Percentiles rank a stretch among this genome's conserved stretches.
Conservation (phyloP, 202 grass and related monocot species). For the Panicum hallii region DNA sequence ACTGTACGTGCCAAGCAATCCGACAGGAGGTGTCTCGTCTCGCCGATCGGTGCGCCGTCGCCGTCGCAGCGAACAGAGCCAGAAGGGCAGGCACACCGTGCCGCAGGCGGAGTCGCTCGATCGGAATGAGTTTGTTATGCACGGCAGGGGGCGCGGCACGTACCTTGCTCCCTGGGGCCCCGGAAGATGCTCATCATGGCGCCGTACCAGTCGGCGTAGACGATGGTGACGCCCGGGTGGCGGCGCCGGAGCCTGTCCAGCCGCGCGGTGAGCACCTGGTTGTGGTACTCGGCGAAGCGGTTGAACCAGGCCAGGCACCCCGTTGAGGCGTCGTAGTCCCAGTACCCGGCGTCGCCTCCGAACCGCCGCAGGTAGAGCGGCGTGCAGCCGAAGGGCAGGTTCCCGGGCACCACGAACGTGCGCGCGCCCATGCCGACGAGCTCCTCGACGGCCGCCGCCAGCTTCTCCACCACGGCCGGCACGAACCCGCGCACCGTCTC, state of each 20-base stretch:
- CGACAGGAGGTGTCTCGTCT: not conserved
- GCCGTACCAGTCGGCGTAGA: conserved; percentile 88
- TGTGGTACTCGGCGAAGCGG: conserved; percentile 63
- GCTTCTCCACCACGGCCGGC: conserved; percentile 59
- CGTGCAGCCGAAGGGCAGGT: conserved; percentile 67
- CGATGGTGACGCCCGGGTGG: conserved; percentile 60
- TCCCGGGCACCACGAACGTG: conserved; percentile 78
- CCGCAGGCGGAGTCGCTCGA: not conserved
- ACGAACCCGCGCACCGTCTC: conserved; percentile 49
- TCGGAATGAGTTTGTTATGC: too few relatives aligned
- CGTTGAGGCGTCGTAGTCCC: conserved; percentile 52
- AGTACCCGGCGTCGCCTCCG: not conserved
- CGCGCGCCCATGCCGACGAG: conserved; percentile 61
- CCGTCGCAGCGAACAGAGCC: not conserved
- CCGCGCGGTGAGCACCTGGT: conserved; percentile 47
- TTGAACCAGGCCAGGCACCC: conserved; percentile 75
- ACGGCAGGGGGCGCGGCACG: not conserved
- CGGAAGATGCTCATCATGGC: conserved; percentile 78
- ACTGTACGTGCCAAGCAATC: not conserved
- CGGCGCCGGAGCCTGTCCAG: conserved; percentile 39
- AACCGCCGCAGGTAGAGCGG: conserved; percentile 54
- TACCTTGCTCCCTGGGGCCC: conserved; percentile 60
- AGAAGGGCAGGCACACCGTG: not conserved
- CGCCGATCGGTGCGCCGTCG: conserved; percentile 22
- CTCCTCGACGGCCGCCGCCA: conserved; percentile 61